Evolutionary conservation across 352 stramenopile species (phyloP).

Genomic region (Globisporangium sylvaticum): DNA sequence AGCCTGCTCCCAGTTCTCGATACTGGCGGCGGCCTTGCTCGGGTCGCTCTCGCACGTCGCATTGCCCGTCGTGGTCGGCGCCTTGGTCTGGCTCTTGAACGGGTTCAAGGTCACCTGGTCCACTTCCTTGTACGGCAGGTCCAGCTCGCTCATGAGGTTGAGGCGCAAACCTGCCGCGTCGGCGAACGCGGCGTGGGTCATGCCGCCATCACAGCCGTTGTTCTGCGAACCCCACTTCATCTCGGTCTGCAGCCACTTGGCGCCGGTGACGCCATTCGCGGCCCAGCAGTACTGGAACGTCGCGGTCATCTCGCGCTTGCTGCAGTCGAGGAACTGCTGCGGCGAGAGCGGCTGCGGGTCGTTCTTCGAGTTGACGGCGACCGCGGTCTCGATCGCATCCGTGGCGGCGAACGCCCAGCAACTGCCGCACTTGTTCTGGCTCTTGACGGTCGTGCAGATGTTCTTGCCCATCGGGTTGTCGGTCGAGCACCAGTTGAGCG

Average conservation of each 20-base stretch:
- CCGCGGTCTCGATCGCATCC: conserved; percentile 74
- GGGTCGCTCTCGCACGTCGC: conserved; percentile 38
- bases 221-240: conserved; percentile 79
- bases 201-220: conserved; percentile 71
- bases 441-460: conserved; percentile 75
- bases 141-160: conserved; percentile 52
- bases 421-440: conserved; percentile 74
- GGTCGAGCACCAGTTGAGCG: conserved; percentile 71
- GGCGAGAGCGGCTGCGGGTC: conserved; percentile 56
- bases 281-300: conserved; percentile 84
- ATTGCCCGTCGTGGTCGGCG: conserved; percentile 16
- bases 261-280: conserved; percentile 33
- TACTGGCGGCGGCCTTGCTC: conserved; percentile 49
- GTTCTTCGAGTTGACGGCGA: conserved; percentile 41
- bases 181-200: conserved; percentile 81
- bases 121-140: conserved; percentile 60
- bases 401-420: conserved; percentile 81
- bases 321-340: conserved; percentile 80
- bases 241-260: conserved; percentile 52
- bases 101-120: conserved; percentile 27
- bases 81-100: conserved; percentile 17
- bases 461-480: conserved; percentile 61
- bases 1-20: conserved; percentile 62
- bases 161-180: conserved; percentile 54
- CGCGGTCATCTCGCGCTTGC: conserved; percentile 52